Evolutionary conservation across 2,329 filamentous ascomycete genomes (phyloP), one percentile per base, ranked within the genome.

Genomic region (Ceratocystis destructans): DNA sequence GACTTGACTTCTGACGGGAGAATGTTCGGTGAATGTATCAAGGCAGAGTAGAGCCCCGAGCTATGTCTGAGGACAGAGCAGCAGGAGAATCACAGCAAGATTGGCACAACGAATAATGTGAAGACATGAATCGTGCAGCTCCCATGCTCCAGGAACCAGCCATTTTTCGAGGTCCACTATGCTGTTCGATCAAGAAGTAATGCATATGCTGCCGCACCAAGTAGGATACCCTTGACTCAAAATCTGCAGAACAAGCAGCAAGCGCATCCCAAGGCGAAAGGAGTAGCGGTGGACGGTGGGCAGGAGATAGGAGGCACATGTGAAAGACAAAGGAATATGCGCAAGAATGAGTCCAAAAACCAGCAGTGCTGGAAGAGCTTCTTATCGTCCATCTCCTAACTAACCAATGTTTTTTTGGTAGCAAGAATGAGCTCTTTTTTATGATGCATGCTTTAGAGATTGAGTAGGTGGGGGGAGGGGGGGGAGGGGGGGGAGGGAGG

Each of bases 211-310:
- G 55, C 55, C 55, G 28, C 55, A 59, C 55, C 28, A 31, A 37
- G 28, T n/a, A 10, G 17, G 31, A 59, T 59, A 59, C 55, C 55
- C 55, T 59, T 59, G 55, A 59, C 55, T 59, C 55, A 59, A 59
- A 59, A 59, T 59, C 28, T 59, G 55, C 55, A 59, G 25, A 33
- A 17, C 55, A n/a, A 59, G n/a, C 55, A 59, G 12, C 31, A 33
- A 59, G 31, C 17, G 31, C 25, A 59, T 59, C 53, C 46, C 53
- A 59, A 33, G 53, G 48, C 25, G 28, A 17, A 12, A 31, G n/a
- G 28, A 59, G 53, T 59, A 59, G 53, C 53, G 53, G 53, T 33
- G 53, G 53, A 15, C 20, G 20, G 48, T 53, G 48, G 20, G 20
- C 12, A 25, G 20, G 8, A 22, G 22, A 50, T n/a, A 37, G 53